Base-by-base conservation (phyloP, 108 stramenopile genomes). In the Schizochytrium sp. region DNA sequence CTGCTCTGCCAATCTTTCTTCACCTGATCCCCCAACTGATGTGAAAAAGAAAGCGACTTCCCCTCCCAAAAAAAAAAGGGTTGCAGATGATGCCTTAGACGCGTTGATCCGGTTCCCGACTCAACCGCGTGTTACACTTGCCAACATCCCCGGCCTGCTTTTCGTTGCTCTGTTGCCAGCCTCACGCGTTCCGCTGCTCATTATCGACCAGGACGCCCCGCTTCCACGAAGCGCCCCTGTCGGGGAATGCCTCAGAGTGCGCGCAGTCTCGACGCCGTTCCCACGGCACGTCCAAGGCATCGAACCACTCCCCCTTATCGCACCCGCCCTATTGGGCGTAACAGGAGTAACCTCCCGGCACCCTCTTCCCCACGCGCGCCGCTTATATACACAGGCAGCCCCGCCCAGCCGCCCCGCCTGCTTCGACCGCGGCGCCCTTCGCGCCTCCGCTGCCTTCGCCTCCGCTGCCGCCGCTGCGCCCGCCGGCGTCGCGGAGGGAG, bases 101-200 rank as follows among this genome's bases (percentile, higher is more conserved):
- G 41, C 41, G 63, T 69, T 69, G 63, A 69, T 3, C 63, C 63
- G 63, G 63, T 69, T 69, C 63, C 63, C 34, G 63, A 69, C 63
- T 69, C 63, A 69, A 69, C 63, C 63, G 63, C 63, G 63, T 69
- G 63, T 69, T 69, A 69, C 63, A 69, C 63, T 69, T 69, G 63
- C 63, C 41, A 23, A 69, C 63, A 69, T 14, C 63, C 41, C 63
- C 14, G 63, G 63, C 63, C 63, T 69, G 63, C 63, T 69, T 69
- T 69, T 69, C 63, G 63, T 69, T 69, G 63, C 63, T 69, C 63
- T 69, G 63, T 69, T 69, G 25, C 63, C 63, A 69, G 63, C 63
- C 63, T 69, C 63, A 69, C 63, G 63, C 63, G 8, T 69, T 69
- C 63, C 63, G 63, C 63, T 69, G 63, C 63, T 69, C 63, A 69